Evolutionary conservation across 2,329 filamentous ascomycete species (phyloP).

Genomic region (Pezicula rhizophila): DNA sequence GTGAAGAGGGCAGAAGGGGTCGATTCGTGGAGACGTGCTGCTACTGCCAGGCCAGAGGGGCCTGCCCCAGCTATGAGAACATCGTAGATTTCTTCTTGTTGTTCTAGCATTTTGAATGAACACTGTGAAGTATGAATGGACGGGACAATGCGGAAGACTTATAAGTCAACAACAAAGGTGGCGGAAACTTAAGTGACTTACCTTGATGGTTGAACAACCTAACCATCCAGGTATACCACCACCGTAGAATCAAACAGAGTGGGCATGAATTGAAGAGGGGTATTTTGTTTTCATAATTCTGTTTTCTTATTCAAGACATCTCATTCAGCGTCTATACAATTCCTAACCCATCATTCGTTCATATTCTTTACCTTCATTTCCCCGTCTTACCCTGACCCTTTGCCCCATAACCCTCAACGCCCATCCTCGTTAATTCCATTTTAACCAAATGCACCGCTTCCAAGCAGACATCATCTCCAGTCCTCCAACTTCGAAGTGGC

Average conservation of each 20-base stretch:
- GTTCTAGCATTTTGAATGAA: not conserved
- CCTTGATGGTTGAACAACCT: no score
- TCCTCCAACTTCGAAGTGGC: constrained; percentile 65
- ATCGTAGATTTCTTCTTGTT: constrained; percentile 42
- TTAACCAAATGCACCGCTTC: constrained; percentile 62
- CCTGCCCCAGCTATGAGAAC: constrained; percentile 61
- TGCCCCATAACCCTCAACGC: constrained; percentile 24
- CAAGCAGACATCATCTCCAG: constrained; percentile 61
- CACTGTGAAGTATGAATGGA: not conserved
- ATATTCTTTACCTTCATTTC: constrained; percentile 29
- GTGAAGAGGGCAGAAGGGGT: constrained; percentile 77
- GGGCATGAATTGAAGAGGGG: not conserved
- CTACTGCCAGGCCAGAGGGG: constrained; percentile 68
- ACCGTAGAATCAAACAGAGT: no score
- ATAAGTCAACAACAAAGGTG: no score
- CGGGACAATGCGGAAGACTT: not conserved
- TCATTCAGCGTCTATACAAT: not conserved
- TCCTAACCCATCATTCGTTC: constrained; percentile 11
- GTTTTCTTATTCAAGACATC: not conserved
- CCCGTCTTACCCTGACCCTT: constrained; percentile 21
- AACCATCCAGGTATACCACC: not conserved
- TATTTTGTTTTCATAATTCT: not conserved
- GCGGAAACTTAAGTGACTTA: no score
- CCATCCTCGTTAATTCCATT: constrained; percentile 42
- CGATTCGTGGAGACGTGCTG: constrained; percentile 64